phyloP scores from a whole-genome alignment of 257 asterid species.

The Plantago ovata region DNA sequence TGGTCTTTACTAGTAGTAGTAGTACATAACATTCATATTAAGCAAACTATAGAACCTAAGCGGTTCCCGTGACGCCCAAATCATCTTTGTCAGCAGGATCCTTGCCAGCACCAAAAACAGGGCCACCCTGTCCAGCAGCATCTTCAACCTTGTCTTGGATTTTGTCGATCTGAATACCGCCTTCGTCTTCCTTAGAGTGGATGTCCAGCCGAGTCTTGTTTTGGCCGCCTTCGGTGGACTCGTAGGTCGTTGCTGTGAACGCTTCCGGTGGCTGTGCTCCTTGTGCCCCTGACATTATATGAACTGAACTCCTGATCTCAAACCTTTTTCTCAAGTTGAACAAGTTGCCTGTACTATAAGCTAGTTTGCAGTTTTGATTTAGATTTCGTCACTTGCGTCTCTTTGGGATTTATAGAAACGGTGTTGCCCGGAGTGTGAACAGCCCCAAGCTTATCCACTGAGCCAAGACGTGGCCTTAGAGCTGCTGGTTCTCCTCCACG shows the following conservation, averaged over 20 bases:
- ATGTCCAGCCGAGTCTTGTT: constrained; percentile 59
- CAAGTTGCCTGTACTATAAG: no score
- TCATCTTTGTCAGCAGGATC: constrained; percentile 52
- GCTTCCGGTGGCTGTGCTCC: constrained; percentile 87
- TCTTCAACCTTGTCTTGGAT: constrained; percentile 76
- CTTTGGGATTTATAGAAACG: neutral
- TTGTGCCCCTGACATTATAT: constrained; percentile 83
- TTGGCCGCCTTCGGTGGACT: constrained; percentile 56
- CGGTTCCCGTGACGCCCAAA: constrained; percentile 79
- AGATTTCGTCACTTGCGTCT: no score
- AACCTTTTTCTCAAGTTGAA: no score
- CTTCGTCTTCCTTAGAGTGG: constrained; percentile 72
- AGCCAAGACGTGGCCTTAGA: constrained; percentile 22
- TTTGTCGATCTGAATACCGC: constrained; percentile 61
- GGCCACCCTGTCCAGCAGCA: constrained; percentile 80
- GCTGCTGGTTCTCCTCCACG: constrained; percentile 16
- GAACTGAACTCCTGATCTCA: neutral
- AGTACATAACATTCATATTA: no score
- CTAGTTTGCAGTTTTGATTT: no score
- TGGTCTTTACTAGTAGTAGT: no score
- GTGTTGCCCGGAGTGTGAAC: neutral
- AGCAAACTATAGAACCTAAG: constrained; percentile 14
- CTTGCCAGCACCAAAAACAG: constrained; percentile 68
- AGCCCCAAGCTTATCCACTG: constrained; percentile 9
- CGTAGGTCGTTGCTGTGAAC: constrained; percentile 64